Conservation (phyloP, 805 yeast genomes). For the Lipomyces oligophaga region DNA sequence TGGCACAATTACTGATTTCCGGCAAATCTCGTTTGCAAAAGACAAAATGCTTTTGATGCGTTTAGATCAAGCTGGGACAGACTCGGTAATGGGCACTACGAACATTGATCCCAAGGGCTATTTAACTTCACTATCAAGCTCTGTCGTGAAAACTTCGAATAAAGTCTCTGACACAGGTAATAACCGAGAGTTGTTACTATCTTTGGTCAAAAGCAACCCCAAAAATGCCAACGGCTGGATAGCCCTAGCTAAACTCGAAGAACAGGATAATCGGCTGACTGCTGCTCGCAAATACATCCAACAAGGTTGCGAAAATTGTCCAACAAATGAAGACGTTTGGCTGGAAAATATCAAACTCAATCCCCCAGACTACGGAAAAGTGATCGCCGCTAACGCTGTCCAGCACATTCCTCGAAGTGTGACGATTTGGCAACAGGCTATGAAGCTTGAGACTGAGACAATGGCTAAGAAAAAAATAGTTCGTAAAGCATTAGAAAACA, state of each 20-base stretch:
- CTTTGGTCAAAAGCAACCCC: constrained; percentile 71
- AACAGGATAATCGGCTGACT: constrained; percentile 51
- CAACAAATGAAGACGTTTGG: constrained; percentile 73
- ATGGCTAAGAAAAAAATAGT: constrained; percentile 54
- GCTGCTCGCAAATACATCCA: constrained; percentile 58
- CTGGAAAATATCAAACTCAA: constrained; percentile 69
- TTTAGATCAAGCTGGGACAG: constrained; percentile 43
- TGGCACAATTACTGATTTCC: constrained; percentile 44
- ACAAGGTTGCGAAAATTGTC: constrained; percentile 72
- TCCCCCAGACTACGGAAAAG: constrained; percentile 47
- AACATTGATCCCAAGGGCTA: constrained; percentile 43
- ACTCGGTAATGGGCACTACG: constrained; percentile 28
- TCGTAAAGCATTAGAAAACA: constrained; percentile 64
- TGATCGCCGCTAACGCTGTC: constrained; percentile 64
- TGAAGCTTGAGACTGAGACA: constrained; percentile 58
- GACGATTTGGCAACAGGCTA: constrained; percentile 69
- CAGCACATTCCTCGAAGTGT: constrained; percentile 52
- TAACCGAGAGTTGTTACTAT: constrained; percentile 57
- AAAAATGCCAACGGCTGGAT: constrained; percentile 76
- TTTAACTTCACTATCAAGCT: constrained; percentile 41
- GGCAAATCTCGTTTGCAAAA: constrained; percentile 59
- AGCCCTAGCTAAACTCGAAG: constrained; percentile 77
- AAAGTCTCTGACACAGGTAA: constrained; percentile 49
- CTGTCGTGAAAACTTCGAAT: constrained; percentile 9
- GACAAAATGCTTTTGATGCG: constrained; percentile 55